Evolutionary conservation across 2,329 filamentous ascomycete genomes (phyloP).

Genomic region (Colletotrichum horii): DNA sequence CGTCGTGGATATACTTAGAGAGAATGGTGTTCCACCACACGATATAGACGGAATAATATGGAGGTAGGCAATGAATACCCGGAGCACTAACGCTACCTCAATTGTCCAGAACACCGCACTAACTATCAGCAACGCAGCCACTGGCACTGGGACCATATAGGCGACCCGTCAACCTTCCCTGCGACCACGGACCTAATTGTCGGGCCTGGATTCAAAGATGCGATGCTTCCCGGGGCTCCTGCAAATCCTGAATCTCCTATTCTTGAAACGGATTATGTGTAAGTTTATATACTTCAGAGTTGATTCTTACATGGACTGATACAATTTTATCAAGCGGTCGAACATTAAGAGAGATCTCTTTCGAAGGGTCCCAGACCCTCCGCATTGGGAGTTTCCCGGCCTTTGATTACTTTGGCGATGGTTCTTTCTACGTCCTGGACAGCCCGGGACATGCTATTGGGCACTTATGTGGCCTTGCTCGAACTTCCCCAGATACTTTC

Average conservation of each 20-base stretch:
- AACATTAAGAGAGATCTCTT: constrained; percentile 31
- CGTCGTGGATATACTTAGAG: constrained; percentile 27
- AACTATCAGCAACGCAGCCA: constrained; percentile 36
- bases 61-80: not conserved
- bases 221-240: constrained; percentile 53
- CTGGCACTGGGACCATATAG: constrained; percentile 58
- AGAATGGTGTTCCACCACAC: constrained; percentile 3
- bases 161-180: constrained; percentile 53
- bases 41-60: constrained; percentile 19
- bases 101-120: not conserved
- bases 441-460: constrained; percentile 44
- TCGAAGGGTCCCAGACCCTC: constrained; percentile 23
- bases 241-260: constrained; percentile 36
- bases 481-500: constrained; percentile 42
- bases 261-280: constrained; percentile 37
- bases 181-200: constrained; percentile 51
- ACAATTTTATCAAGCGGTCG: constrained; percentile 22
- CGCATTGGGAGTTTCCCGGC: constrained; percentile 42
- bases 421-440: constrained; percentile 46
- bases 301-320: not conserved
- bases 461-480: constrained; percentile 45
- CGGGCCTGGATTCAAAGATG: constrained; percentile 54
- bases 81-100: not conserved
- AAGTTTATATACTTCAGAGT: not conserved
- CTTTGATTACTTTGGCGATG: constrained; percentile 47